Percentiles rank a stretch among this genome's conserved stretches.
Evolutionary conservation across 73 alveolate genomes (phyloP).

Genomic region (Paramecium sexaurelia): DNA sequence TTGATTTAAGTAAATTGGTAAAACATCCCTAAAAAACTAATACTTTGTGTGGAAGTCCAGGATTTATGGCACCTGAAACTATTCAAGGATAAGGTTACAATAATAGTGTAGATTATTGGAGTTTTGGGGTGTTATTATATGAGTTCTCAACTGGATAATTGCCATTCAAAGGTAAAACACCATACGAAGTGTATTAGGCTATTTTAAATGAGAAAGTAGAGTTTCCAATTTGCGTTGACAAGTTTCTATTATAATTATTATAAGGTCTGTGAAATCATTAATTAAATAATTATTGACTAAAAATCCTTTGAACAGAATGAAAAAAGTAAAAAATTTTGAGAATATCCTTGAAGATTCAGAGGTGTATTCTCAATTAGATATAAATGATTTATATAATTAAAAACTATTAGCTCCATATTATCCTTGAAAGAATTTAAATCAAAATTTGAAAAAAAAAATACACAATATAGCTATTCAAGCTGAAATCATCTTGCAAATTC

Average conservation of each 20-base stretch:
- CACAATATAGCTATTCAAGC: constrained; percentile 14
- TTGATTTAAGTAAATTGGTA: constrained; percentile 51
- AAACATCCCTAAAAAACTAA: neutral
- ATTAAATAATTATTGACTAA: constrained; percentile 8
- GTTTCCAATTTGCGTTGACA: constrained; percentile 40
- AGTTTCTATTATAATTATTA: neutral
- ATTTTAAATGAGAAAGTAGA: constrained; percentile 54
- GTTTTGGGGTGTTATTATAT: constrained; percentile 80
- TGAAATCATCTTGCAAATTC: neutral
- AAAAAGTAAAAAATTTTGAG: neutral
- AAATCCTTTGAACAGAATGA: neutral
- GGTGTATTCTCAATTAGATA: neutral
- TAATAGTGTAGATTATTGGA: constrained; percentile 85
- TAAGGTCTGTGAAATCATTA: neutral
- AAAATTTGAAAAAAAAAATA: neutral
- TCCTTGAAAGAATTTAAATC: constrained; percentile 1
- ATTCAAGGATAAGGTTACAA: constrained; percentile 63
- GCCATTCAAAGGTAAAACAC: constrained; percentile 79
- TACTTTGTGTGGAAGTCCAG: constrained; percentile 68
- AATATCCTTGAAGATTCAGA: neutral
- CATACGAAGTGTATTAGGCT: constrained; percentile 58
- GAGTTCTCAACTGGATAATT: constrained; percentile 78
- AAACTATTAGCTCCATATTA: constrained; percentile 21
- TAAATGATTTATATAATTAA: neutral
- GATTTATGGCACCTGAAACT: constrained; percentile 58